Base-by-base conservation (phyloP, 495 filamentous ascomycete species). In the Trichoderma reesei region DNA sequence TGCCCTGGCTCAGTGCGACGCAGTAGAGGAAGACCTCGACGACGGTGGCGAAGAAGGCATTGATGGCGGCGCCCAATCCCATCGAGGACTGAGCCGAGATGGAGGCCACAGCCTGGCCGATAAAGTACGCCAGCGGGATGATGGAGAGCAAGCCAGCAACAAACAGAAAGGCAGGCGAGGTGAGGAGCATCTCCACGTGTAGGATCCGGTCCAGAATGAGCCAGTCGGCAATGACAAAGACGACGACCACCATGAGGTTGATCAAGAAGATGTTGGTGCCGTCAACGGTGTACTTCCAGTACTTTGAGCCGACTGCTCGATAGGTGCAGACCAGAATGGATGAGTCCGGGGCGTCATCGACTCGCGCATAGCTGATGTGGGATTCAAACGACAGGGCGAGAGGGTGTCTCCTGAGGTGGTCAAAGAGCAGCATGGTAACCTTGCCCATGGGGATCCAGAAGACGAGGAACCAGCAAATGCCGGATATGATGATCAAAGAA, bases 371-470 rank as follows among this genome's bases (percentile, higher is more conserved):
- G 37, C 86, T 81, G 56, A 84, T 85, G 70, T 96, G 92, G 16
- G 90, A 90, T 72, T 97, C 89, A 75, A 98, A 99, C 4, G 90
- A 92, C 65, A 99, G 72, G 11, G 94, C 93, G 20, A 99, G 77
- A 42, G 94, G 94, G 75, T 97, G 94, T 26, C 93, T 85, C 31
- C 94, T 87, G 41, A 99, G 86, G 76, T 99, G 94, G 74, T 90
- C 87, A 72, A 93, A 89, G 14, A 99, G 80, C 54, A 96, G 87
- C 62, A 91, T 82, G 0, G 92, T 96, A 56, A 96, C 91, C 72
- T 93, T 95, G 60, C 91, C 94, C 94, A 99, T 99, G 18, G 94
- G 94, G 60, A 99, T 98, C 81, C 86, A 93, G 79, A 99, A 98
- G 42, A 99, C 94, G 68, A 98, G 70, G 65, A 98, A 83, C 92